A percentile compares a stretch with the other conserved stretches of the same genome.
Conservation (phyloP, 2,329 filamentous ascomycete species). For the Apiospora hydei region DNA sequence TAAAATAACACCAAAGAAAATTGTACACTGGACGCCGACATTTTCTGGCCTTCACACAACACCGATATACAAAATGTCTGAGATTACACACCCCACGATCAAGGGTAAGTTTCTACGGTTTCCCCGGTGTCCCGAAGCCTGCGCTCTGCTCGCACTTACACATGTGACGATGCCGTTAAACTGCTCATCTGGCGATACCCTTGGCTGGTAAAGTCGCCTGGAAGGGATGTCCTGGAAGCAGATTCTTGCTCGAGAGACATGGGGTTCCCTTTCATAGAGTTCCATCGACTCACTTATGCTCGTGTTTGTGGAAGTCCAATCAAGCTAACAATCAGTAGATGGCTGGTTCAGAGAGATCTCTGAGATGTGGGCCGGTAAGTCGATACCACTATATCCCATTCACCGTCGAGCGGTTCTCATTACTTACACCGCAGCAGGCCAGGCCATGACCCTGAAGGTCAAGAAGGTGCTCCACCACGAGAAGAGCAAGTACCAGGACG, state of each 20-base stretch:
- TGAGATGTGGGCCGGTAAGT: constrained; percentile 88
- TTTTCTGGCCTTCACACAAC: not conserved
- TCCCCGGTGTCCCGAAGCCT: too few relatives aligned
- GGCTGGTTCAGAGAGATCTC: constrained; percentile 99
- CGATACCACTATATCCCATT: constrained; percentile 23
- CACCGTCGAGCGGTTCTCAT: not conserved
- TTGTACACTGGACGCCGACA: not conserved
- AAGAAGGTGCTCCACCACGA: constrained; percentile 98
- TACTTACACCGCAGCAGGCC: constrained; percentile 59
- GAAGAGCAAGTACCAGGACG: constrained; percentile 99
- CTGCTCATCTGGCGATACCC: not conserved
- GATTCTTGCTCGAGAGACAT: constrained; percentile 3
- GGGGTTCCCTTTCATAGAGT: not conserved
- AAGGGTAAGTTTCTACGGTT: constrained; percentile 55
- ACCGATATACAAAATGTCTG: constrained; percentile 52
- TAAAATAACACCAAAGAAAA: constrained; percentile 13
- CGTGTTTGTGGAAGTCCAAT: not conserved
- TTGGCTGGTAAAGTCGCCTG: not conserved
- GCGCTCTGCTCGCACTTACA: not conserved
- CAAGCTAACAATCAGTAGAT: constrained; percentile 64
- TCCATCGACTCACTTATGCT: not conserved
- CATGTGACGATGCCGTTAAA: not conserved
- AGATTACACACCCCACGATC: constrained; percentile 65
- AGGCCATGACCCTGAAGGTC: constrained; percentile 98
- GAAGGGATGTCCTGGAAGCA: not conserved